A percentile compares a stretch with the other conserved stretches of the same genome.
These are phyloP conservation scores for Ascomycota sp. DNA, from an alignment of 2,329 filamentous ascomycete species.

Conservation along the genomic window DNA sequence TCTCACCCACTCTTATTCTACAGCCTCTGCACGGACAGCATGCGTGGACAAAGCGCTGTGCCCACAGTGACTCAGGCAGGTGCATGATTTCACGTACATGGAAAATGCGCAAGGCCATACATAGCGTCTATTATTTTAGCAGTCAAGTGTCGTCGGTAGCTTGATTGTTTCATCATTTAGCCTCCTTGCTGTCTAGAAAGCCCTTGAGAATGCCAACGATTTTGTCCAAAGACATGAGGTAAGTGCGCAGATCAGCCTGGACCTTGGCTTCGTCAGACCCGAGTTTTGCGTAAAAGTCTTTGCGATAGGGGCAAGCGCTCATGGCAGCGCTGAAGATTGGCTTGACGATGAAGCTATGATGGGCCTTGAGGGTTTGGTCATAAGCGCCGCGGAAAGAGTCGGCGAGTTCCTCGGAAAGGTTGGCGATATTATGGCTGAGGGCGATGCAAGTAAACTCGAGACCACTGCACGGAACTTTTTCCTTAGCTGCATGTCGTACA, in stretches of 20 bases:
- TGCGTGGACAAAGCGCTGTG: no score
- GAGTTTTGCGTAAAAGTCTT: conserved; percentile 82
- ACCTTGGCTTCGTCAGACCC: conserved; percentile 47
- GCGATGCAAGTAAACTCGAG: conserved; percentile 86
- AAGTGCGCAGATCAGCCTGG: conserved; percentile 40
- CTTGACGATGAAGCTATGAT: conserved; percentile 80
- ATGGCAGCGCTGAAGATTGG: conserved; percentile 86
- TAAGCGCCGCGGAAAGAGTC: conserved; percentile 79
- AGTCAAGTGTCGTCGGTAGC: no score
- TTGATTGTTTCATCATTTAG: conserved; percentile 41
- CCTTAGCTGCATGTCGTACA: no score
- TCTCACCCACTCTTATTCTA: no score
- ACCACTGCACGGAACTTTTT: conserved; percentile 38
- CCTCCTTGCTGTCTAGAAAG: conserved; percentile 33
- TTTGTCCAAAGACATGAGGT: conserved; percentile 60
- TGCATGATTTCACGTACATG: no score
- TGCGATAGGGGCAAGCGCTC: conserved; percentile 79
- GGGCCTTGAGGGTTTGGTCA: conserved; percentile 66
- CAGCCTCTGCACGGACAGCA: no score
- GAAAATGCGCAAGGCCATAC: no score
- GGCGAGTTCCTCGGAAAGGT: conserved; percentile 53
- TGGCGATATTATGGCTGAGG: conserved; percentile 55
- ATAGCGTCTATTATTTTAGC: no score
- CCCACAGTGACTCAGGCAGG: no score
- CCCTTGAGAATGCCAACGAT: conserved; percentile 54